These are phyloP conservation scores for Lippia alba DNA, from an alignment of 305 asterid genomes.

Conservation along the genomic window DNA sequence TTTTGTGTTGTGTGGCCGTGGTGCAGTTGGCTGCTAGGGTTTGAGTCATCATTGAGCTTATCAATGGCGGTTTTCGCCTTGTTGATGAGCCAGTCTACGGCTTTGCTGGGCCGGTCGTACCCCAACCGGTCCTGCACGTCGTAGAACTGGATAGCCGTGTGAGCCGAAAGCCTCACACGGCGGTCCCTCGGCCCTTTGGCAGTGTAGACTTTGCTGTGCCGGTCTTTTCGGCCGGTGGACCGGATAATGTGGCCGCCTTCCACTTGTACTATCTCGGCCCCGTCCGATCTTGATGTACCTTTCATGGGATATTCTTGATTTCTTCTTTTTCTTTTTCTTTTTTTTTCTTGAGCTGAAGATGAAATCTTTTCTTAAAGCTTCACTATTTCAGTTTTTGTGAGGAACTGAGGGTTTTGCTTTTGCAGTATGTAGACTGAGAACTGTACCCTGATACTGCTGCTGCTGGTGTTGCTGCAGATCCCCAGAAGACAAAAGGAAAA, in stretches of 20 bases:
- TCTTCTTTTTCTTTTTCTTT: not conserved
- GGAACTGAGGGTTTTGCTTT: not conserved
- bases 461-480: constrained; percentile 40
- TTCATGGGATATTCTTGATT: constrained; percentile 30
- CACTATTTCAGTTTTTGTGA: not conserved
- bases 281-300: constrained; percentile 18
- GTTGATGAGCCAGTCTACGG: constrained; percentile 54
- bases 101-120: constrained; percentile 55
- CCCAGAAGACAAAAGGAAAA: constrained; percentile 32
- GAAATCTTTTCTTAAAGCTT: not conserved
- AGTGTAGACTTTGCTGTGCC: constrained; percentile 56
- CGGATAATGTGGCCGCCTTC: constrained; percentile 45
- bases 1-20: not conserved
- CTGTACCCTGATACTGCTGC: constrained; percentile 27
- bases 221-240: constrained; percentile 43
- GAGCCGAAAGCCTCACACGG: constrained; percentile 49
- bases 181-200: constrained; percentile 58
- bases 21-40: constrained; percentile 31
- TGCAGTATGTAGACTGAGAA: constrained; percentile 21
- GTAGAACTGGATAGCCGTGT: constrained; percentile 55
- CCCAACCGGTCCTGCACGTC: constrained; percentile 58
- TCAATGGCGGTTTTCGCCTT: constrained; percentile 50
- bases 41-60: constrained; percentile 30
- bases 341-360: not conserved
- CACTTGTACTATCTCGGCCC: constrained; percentile 41